Evolutionary conservation across 1,139 yeast species (phyloP).

Genomic region (Ogataea hybrid): DNA sequence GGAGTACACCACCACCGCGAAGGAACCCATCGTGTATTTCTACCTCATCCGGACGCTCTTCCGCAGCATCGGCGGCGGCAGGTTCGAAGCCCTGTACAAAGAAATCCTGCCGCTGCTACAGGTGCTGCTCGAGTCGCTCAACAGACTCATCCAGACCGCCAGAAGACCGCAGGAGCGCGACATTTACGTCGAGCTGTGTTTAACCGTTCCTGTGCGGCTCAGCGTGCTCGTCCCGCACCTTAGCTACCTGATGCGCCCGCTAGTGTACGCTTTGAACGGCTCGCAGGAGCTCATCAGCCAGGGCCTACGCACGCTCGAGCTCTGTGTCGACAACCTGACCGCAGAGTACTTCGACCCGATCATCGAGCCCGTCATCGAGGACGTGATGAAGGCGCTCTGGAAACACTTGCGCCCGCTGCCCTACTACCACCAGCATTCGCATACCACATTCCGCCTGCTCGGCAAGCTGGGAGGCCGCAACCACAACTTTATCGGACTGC

Average conservation of each 20-base stretch:
- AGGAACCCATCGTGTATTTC: conserved; percentile 88
- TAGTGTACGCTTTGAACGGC: conserved; percentile 88
- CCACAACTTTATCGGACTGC: conserved; percentile 77
- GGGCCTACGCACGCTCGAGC: conserved; percentile 88
- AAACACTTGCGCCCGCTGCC: conserved; percentile 89
- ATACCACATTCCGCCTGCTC: conserved; percentile 86
- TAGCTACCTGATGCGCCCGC: conserved; percentile 82
- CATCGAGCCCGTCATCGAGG: conserved; percentile 92
- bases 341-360: conserved; percentile 97
- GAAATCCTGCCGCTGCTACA: conserved; percentile 91
- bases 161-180: conserved; percentile 89
- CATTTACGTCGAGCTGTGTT: conserved; percentile 87
- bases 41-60: conserved; percentile 85
- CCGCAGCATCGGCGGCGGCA: conserved; percentile 94
- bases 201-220: conserved; percentile 92
- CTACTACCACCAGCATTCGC: conserved; percentile 89
- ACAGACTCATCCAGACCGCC: conserved; percentile 78
- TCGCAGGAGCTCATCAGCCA: conserved; percentile 90
- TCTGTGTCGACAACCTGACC: conserved; percentile 95
- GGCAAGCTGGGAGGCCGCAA: conserved; percentile 98
- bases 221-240: conserved; percentile 93
- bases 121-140: conserved; percentile 78
- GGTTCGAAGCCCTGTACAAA: conserved; percentile 87
- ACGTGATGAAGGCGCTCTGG: conserved; percentile 92
- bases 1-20: conserved; percentile 79